Base-by-base conservation (phyloP, 2,329 filamentous ascomycete genomes). In the Sclerotiophoma versabilis region DNA sequence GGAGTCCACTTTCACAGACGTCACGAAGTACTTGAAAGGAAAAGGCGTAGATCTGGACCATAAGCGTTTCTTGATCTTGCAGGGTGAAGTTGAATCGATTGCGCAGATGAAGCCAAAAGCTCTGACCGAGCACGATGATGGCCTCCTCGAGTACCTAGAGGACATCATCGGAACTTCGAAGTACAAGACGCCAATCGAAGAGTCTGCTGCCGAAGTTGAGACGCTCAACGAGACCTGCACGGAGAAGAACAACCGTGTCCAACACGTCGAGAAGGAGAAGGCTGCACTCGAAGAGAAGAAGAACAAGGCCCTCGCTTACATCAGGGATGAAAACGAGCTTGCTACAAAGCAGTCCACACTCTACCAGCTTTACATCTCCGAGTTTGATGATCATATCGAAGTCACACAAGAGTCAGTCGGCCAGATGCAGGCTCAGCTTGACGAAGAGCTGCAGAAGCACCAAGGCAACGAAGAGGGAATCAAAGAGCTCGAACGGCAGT, bases 71-170 rank as follows among this genome's bases (percentile, higher is more conserved):
- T 79, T 99, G 48, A 99, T 99, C 70, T 80, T 99, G 10, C 95
- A 99, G 75, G 95, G 95, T 70, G 95, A 99, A 74, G 95, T 99
- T 54, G 95, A 99, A 75, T 97, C 93, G 0, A 99, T 99, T 71
- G 93, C 95, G 6, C 95, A 98, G 76, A 99, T 99, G 95, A 99
- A 99, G 77, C 84, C 96, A 15, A 99, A 99, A 75, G 95, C 96
- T 4, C 88, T 84, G 34, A 93, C 91, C 65, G 95, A 99, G 74
- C 93, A 98, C 70, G 95, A 99, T 57, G 95, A 99, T 68, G 95
- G 95, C 11, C 84, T 99, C 3, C 82, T 99, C 15, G 95, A 99
- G 75, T 99, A 99, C 62, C 85, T 99, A 0, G 95, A 99, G 74
- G 95, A 99, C 69, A 99, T 99, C 58, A 98, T 99, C 66, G 95